A percentile compares a stretch with the other conserved stretches of the same genome.
phyloP scores from a whole-genome alignment of 2,329 filamentous ascomycete species.

The Calonectria henricotiae region DNA sequence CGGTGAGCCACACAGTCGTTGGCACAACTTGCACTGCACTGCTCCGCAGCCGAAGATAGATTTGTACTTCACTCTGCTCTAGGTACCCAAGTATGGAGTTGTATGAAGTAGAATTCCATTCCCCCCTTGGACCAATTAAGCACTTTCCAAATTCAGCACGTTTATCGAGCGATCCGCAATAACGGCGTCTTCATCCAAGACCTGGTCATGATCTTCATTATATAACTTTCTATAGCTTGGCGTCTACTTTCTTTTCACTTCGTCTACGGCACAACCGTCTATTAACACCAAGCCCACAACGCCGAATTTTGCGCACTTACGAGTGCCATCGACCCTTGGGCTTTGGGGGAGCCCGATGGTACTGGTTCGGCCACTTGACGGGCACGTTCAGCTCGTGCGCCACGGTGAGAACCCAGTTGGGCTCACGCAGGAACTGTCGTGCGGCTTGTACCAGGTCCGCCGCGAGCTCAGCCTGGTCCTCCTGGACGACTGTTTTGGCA shows the following conservation, averaged over 20 bases:
- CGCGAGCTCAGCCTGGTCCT: constrained; percentile 59
- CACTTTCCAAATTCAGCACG: no score
- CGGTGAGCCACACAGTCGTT: not conserved
- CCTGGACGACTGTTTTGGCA: constrained; percentile 74
- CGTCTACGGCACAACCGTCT: not conserved
- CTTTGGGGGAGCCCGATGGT: constrained; percentile 52
- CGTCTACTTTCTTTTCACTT: constrained; percentile 6
- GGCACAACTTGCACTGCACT: not conserved
- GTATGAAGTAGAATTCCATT: not conserved
- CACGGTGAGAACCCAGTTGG: constrained; percentile 81
- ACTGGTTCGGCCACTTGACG: constrained; percentile 82
- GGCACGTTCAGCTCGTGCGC: constrained; percentile 81
- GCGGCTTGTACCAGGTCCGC: constrained; percentile 83
- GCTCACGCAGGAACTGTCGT: constrained; percentile 86
- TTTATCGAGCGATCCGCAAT: no score
- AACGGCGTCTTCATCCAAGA: not conserved
- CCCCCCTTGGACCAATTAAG: not conserved
- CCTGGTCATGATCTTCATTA: constrained; percentile 5
- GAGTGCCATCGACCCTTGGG: constrained; percentile 22
- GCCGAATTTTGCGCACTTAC: not conserved
- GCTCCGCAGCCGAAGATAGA: not conserved
- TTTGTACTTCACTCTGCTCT: not conserved
- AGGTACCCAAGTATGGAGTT: no score
- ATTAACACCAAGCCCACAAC: not conserved
- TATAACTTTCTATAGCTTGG: constrained; percentile 1